Percentiles rank a stretch among this genome's conserved stretches.
phyloP scores from a whole-genome alignment of 208 protist species.

The Trichomonas tenax region DNA sequence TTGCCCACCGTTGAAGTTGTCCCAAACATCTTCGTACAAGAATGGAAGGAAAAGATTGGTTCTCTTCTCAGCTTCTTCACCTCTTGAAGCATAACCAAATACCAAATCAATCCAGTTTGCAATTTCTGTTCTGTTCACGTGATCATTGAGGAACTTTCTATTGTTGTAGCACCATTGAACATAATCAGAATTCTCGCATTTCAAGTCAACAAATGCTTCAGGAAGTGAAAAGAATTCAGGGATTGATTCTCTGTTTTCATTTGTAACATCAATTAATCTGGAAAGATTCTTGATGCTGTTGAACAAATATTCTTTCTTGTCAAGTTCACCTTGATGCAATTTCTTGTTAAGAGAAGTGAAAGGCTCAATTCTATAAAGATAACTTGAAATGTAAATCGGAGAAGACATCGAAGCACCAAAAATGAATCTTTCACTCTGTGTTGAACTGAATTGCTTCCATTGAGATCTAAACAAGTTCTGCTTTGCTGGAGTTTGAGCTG shows the following conservation, averaged over 20 bases:
- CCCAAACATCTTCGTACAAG: background rate
- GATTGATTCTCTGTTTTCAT: background rate
- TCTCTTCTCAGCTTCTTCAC: background rate
- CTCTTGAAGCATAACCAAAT: background rate
- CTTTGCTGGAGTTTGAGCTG: background rate
- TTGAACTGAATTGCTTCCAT: background rate
- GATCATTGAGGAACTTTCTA: background rate
- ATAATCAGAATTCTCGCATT: background rate
- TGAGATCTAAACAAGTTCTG: background rate
- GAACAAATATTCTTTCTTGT: background rate
- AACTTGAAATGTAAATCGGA: background rate
- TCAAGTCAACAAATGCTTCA: background rate
- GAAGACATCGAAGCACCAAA: background rate
- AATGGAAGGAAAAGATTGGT: background rate
- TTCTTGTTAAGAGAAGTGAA: background rate
- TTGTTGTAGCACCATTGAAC: background rate
- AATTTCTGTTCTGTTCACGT: background rate
- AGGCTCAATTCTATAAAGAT: background rate
- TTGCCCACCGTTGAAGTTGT: background rate
- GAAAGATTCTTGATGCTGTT: background rate
- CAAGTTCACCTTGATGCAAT: background rate
- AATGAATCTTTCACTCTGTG: background rate
- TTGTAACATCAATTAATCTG: background rate
- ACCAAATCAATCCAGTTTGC: background rate
- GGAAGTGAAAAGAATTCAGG: background rate